These are phyloP conservation scores for Penicillium verhagenii DNA, from an alignment of 495 filamentous ascomycete genomes.

Conservation along the genomic window DNA sequence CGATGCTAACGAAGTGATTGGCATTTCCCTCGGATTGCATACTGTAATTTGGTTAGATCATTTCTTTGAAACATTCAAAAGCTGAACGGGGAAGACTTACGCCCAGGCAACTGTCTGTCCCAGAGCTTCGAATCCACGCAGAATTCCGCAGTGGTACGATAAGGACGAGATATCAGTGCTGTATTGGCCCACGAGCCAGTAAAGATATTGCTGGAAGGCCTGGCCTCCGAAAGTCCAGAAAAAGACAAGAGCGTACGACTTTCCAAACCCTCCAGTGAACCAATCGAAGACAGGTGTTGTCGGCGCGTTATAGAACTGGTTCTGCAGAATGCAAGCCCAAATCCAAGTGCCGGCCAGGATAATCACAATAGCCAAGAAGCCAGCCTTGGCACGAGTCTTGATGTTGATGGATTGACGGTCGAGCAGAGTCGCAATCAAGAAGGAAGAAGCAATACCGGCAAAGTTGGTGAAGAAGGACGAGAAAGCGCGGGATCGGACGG, in stretches of 20 bases:
- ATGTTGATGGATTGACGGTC: constrained; percentile 34
- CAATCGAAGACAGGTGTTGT: constrained; percentile 31
- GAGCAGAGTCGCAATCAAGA: constrained; percentile 29
- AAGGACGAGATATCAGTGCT: constrained; percentile 32
- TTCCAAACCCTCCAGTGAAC: constrained; percentile 34
- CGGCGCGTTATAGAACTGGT: constrained; percentile 27
- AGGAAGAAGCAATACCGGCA: constrained; percentile 32
- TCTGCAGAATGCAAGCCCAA: constrained; percentile 32
- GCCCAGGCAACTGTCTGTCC: constrained; percentile 37
- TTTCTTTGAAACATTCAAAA: background rate
- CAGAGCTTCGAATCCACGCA: constrained; percentile 33
- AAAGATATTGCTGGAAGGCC: constrained; percentile 36
- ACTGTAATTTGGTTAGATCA: constrained; percentile 8
- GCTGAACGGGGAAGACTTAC: constrained; percentile 9
- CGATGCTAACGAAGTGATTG: constrained; percentile 37
- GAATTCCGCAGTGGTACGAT: constrained; percentile 34
- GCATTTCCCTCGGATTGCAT: constrained; percentile 34
- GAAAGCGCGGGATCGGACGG: constrained; percentile 33
- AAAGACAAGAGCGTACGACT: constrained; percentile 33
- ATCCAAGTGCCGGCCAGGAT: constrained; percentile 33
- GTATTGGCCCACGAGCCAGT: constrained; percentile 36
- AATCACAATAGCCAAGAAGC: constrained; percentile 25
- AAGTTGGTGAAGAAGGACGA: constrained; percentile 39
- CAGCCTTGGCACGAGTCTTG: constrained; percentile 32
- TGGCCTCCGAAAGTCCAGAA: constrained; percentile 35